phyloP scores from a whole-genome alignment of 1,284 basidiomycete species.

The Tranzscheliella williamsii region DNA sequence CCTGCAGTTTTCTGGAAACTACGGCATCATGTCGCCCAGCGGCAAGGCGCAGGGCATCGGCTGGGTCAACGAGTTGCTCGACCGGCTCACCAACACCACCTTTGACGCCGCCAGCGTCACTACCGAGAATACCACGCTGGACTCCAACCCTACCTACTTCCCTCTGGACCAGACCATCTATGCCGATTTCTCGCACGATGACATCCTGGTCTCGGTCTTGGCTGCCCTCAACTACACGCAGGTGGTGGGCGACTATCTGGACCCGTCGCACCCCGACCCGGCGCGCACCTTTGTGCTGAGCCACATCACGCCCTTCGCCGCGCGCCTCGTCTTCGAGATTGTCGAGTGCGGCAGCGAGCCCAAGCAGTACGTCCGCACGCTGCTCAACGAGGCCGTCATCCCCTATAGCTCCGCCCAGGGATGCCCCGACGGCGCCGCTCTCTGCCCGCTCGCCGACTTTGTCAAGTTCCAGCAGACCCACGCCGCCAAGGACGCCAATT shows the following conservation, averaged over 20 bases:
- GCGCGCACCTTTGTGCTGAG: slow-evolving; percentile 40
- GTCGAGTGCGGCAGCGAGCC: slow-evolving; percentile 28
- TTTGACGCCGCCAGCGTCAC: slow-evolving; percentile 32
- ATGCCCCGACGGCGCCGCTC: slow-evolving; percentile 70
- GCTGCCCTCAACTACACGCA: slow-evolving; percentile 56
- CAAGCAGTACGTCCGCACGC: slow-evolving; percentile 72
- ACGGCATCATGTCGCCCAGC: slow-evolving; percentile 78
- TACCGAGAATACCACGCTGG: slow-evolving; percentile 52
- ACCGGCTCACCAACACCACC: slow-evolving; percentile 38
- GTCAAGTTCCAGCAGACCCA: slow-evolving; percentile 63
- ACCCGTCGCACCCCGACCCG: slow-evolving; percentile 23
- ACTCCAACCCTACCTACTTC: slow-evolving; percentile 40
- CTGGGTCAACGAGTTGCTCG: slow-evolving; percentile 66
- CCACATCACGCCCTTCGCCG: slow-evolving; percentile 46
- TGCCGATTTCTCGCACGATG: slow-evolving; percentile 56
- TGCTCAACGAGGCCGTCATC: slow-evolving; percentile 84
- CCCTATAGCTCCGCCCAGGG: slow-evolving; percentile 78
- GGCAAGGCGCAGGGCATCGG: slow-evolving; percentile 79
- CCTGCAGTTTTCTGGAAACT: slow-evolving; percentile 63
- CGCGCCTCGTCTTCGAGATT: slow-evolving; percentile 44
- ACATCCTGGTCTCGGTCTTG: slow-evolving; percentile 46
- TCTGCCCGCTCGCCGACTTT: slow-evolving; percentile 78
- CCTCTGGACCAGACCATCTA: slow-evolving; percentile 54
- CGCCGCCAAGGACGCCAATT: slow-evolving; percentile 47
- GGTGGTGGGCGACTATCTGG: slow-evolving; percentile 37